Evolutionary conservation across 2,329 filamentous ascomycete genomes (phyloP), one percentile per base, ranked within the genome.

Genomic region (Pseudogymnoascus sp.): DNA sequence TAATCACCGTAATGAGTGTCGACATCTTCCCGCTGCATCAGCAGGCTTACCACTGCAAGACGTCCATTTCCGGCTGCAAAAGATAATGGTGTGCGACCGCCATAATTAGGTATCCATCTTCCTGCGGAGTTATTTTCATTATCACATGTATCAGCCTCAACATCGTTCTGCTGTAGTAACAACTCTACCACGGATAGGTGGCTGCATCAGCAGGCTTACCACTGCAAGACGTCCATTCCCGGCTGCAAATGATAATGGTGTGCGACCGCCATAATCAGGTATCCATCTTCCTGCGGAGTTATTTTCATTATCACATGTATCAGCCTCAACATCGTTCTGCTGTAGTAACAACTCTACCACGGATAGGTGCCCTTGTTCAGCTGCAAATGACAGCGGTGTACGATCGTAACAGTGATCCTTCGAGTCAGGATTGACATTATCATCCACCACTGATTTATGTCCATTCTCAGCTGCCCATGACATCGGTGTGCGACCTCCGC

Each of bases 31-130:
- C 12, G 15, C 25, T 4, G 15, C 15, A 61, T 1, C n/a, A 55
- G 41, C 3, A 61, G 9, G 13, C 27, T 58, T 5, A 5, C 15
- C 6, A 7, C n/a, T 51, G 7, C 60, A 9, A 15, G 9, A 25
- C 21, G 27, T 6, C 60, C 25, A 9, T 12, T 9, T 6, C 7
- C 13, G 9, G 25, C 61, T 17, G 61, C 58, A 2, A 13, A 35
- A 12, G 13, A 63, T 6, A 63, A 44, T 17, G 61, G 39, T 5
- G 61, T 63, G 58, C 55, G 10, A 58, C 39, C n/a, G n/a, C n/a
- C n/a, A n/a, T n/a, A n/a, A n/a, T n/a, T n/a, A n/a, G n/a, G n/a
- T n/a, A n/a, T n/a, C n/a, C n/a, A n/a, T n/a, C n/a, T n/a, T n/a
- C n/a, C n/a, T n/a, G n/a, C n/a, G n/a, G n/a, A n/a, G n/a, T n/a